These are phyloP conservation scores for Holtermanniella nyarrowii DNA, from an alignment of 768 basidiomycete genomes.

Conservation along the genomic window DNA sequence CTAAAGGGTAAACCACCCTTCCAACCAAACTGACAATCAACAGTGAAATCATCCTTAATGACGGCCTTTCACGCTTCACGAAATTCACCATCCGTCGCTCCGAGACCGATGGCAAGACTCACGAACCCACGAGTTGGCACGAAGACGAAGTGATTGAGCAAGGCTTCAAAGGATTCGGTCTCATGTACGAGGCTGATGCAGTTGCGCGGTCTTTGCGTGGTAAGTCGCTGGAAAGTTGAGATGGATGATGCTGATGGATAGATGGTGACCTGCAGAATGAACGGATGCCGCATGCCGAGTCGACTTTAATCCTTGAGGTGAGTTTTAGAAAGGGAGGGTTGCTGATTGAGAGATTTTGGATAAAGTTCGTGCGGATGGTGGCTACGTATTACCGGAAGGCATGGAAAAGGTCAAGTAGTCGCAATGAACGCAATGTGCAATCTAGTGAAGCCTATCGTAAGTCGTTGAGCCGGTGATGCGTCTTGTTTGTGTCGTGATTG, in stretches of 20 bases:
- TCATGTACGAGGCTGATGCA: slow-evolving; percentile 29
- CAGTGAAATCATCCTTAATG: slow-evolving; percentile 24
- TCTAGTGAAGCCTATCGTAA: no score
- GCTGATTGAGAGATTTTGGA: slow-evolving; percentile 20
- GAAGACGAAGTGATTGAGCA: slow-evolving; percentile 13
- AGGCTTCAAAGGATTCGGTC: slow-evolving; percentile 18
- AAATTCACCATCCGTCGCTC: slow-evolving; percentile 9
- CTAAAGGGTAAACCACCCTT: slow-evolving; percentile 17
- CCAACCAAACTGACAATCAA: neutral
- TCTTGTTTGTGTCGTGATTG: no score
- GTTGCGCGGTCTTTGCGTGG: slow-evolving; percentile 22
- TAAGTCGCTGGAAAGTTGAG: neutral
- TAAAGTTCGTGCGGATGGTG: slow-evolving; percentile 24
- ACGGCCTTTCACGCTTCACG: slow-evolving; percentile 17
- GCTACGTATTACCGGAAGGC: slow-evolving; percentile 21
- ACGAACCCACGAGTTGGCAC: neutral
- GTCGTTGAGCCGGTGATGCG: no score
- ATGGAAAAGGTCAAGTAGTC: slow-evolving; percentile 20
- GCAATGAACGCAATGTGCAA: no score
- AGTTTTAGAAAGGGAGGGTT: neutral
- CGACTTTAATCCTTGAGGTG: slow-evolving; percentile 21
- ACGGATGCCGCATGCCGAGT: slow-evolving; percentile 17
- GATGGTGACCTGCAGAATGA: slow-evolving; percentile 20
- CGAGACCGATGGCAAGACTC: neutral
- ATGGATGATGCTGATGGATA: neutral